Percentiles rank a stretch among this genome's conserved stretches.
Conservation (phyloP, 2,329 filamentous ascomycete genomes). For the Sporothrix brunneoviolacea region DNA sequence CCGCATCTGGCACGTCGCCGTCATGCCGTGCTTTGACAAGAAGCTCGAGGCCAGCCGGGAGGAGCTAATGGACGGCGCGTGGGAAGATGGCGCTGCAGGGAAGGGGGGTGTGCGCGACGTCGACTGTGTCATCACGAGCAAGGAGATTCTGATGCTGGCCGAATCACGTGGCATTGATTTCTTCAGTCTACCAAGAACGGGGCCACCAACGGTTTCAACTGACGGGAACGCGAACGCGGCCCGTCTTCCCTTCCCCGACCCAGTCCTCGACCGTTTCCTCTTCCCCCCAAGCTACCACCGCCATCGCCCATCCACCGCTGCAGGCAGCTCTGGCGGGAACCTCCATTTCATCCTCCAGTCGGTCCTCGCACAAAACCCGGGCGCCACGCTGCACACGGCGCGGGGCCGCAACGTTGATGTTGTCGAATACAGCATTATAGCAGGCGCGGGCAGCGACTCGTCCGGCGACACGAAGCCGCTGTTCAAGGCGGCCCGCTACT, state of each 20-base stretch:
- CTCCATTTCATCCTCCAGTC: slow-evolving; percentile 76
- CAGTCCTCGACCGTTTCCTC: slow-evolving; percentile 62
- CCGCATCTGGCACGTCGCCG: slow-evolving; percentile 85
- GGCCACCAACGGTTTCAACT: slow-evolving; percentile 26
- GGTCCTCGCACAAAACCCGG: slow-evolving; percentile 63
- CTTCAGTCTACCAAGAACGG: slow-evolving; percentile 56
- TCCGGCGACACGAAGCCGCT: slow-evolving; percentile 39
- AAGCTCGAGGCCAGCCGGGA: slow-evolving; percentile 92
- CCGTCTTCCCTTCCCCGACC: slow-evolving; percentile 60
- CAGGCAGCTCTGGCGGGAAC: slow-evolving; percentile 83
- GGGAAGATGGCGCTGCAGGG: slow-evolving; percentile 57
- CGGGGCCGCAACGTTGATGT: slow-evolving; percentile 88
- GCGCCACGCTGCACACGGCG: slow-evolving; percentile 62
- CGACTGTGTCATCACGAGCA: slow-evolving; percentile 95
- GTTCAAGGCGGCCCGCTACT: slow-evolving; percentile 82
- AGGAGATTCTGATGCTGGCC: slow-evolving; percentile 85
- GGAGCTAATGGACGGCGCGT: slow-evolving; percentile 77
- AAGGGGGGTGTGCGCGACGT: slow-evolving; percentile 70
- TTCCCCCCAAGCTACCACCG: slow-evolving; percentile 46
- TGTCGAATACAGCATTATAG: slow-evolving; percentile 67
- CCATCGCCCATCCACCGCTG: slow-evolving; percentile 43
- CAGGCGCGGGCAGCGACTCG: slow-evolving; percentile 37
- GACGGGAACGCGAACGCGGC: too few species aligned
- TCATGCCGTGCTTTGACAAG: slow-evolving; percentile 99
- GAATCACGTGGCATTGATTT: slow-evolving; percentile 74